Percentiles rank a stretch among this genome's conserved stretches.
These are phyloP conservation scores for Vickermania spadyakhi DNA, from an alignment of 208 protist genomes.

Conservation along the genomic window DNA sequence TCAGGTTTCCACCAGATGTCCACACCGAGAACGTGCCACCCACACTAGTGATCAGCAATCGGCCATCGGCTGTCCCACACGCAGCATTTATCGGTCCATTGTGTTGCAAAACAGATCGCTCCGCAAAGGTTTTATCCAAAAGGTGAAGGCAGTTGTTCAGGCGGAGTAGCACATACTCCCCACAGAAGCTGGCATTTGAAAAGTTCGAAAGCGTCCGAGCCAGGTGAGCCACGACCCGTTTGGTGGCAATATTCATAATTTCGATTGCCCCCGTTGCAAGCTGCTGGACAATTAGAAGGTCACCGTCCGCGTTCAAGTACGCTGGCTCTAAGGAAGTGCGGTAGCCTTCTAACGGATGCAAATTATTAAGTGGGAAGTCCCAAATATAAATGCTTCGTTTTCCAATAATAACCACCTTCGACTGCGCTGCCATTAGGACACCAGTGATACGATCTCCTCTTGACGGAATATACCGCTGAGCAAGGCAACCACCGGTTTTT, in stretches of 20 bases:
- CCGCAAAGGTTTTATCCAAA: slow-evolving; percentile 21
- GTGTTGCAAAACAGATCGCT: slow-evolving; percentile 33
- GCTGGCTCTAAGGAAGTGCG: slow-evolving; percentile 17
- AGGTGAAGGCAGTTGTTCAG: slow-evolving; percentile 33
- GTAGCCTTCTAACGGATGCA: slow-evolving; percentile 36
- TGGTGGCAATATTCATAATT: slow-evolving; percentile 59
- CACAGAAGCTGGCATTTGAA: slow-evolving; percentile 43
- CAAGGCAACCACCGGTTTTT: slow-evolving; percentile 25
- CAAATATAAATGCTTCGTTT: slow-evolving; percentile 44
- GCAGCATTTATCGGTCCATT: slow-evolving; percentile 36
- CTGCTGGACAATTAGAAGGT: slow-evolving; percentile 33
- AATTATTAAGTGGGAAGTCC: slow-evolving; percentile 58
- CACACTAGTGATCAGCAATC: slow-evolving; percentile 51
- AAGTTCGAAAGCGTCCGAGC: slow-evolving; percentile 4
- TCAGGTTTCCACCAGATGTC: slow-evolving; percentile 43
- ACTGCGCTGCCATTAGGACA: slow-evolving; percentile 45
- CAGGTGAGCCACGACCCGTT: slow-evolving; percentile 38
- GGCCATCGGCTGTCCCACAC: slow-evolving; percentile 45
- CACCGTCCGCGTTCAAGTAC: slow-evolving; percentile 38
- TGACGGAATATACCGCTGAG: slow-evolving; percentile 44
- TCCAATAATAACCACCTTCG: slow-evolving; percentile 56
- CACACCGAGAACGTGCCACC: slow-evolving; percentile 59
- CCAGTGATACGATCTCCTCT: slow-evolving; percentile 40
- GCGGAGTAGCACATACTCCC: slow-evolving; percentile 35
- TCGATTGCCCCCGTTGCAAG: slow-evolving; percentile 20